Base-by-base conservation (phyloP, 352 stramenopile species). In the Phytophthora pini region DNA sequence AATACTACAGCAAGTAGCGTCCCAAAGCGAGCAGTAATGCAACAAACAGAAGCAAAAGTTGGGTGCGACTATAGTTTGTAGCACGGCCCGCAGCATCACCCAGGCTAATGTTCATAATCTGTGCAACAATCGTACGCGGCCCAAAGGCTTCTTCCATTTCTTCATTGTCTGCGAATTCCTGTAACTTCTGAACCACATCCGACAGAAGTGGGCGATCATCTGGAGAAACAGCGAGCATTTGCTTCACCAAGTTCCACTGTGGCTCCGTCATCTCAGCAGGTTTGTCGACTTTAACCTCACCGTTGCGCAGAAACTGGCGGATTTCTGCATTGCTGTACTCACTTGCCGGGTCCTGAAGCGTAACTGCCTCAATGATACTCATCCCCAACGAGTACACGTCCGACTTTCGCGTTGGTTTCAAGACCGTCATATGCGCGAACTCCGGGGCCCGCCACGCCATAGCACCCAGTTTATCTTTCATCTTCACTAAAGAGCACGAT, bases 401-500 rank as follows among this genome's bases (percentile, higher is more conserved):
- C 17, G 43, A 49, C 22, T 49, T 41, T 0, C 43, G 10, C 8
- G 43, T 49, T 49, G 17, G 17, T 20, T 20, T 20, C 43, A 48
- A 31, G 27, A 31, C 8, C 7, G 29, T 10, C 29, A 34, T 11
- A 9, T 10, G 4, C 6, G 9, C 22, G 43, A 34, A 49, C 5
- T 49, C 22, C 22, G 43, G 43, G n/a, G 43, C 43, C 3, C 9
- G 43, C 43, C 43, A 49, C 20, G 17, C 20, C 22, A 49, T 49
- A 15, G 22, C 43, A 49, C 43, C 43, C 0, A 49, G 43, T 49
- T 22, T 8, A 34, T 34, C 43, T 32, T 49, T 49, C 43, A 49
- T 56, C n/a, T 43, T 59, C 17, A 39, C 54, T 11, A 68, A n/a
- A n/a, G 48, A 68, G 27, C 45, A 57, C 17, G 17, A 20, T 20